phyloP scores from a whole-genome alignment of 345 rosid genomes.

The Turnera subulata region DNA sequence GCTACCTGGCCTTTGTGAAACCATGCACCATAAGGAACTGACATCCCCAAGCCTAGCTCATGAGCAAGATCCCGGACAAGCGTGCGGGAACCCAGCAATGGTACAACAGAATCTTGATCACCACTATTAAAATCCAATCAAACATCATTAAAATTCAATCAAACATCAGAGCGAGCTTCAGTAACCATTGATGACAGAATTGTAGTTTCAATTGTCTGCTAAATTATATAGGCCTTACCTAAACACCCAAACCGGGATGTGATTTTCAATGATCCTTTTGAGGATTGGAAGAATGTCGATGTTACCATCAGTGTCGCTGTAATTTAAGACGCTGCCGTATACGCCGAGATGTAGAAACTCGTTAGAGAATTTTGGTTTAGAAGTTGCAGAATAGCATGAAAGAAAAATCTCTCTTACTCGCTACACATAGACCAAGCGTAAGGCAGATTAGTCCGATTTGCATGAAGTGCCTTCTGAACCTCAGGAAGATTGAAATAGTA shows the following conservation, averaged over 20 bases:
- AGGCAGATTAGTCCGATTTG: constrained; percentile 62
- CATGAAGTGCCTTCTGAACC: constrained; percentile 92
- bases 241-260: constrained; percentile 76
- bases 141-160: not conserved
- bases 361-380: no score
- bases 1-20: constrained; percentile 90
- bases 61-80: constrained; percentile 70
- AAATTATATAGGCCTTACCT: constrained; percentile 36
- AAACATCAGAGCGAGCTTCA: not conserved
- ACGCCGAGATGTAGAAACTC: constrained; percentile 13
- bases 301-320: constrained; percentile 50
- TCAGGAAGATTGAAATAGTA: constrained; percentile 80
- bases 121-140: constrained; percentile 41
- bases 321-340: constrained; percentile 47
- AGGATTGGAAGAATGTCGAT: constrained; percentile 72
- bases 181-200: no score
- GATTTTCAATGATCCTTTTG: constrained; percentile 52
- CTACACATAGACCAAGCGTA: constrained; percentile 86
- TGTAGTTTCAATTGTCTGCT: not conserved
- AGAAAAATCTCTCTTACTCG: constrained; percentile 30
- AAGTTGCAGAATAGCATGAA: not conserved
- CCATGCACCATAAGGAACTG: constrained; percentile 82
- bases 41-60: constrained; percentile 49
- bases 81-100: constrained; percentile 74
- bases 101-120: constrained; percentile 86